These are phyloP conservation scores for Hericium alpestre DNA, from an alignment of 768 basidiomycete species.

Conservation along the genomic window DNA sequence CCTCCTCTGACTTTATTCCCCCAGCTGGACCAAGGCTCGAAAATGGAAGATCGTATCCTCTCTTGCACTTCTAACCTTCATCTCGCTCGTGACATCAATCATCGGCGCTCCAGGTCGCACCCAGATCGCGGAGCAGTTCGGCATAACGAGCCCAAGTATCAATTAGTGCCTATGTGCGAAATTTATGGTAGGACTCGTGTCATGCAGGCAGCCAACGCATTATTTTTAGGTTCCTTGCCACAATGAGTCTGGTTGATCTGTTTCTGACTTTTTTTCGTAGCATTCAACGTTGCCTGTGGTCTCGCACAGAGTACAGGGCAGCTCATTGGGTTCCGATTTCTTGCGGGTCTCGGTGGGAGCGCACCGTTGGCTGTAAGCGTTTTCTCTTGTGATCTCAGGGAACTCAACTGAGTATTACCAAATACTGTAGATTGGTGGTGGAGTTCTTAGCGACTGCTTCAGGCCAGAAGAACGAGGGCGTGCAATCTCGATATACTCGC, in stretches of 20 bases:
- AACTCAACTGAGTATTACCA: background rate
- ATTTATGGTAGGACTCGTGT: background rate
- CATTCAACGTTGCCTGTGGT: background rate
- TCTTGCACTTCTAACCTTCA: constrained; percentile 58
- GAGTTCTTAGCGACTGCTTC: constrained; percentile 56
- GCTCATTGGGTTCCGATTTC: background rate
- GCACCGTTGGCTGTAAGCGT: constrained; percentile 24
- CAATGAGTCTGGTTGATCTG: background rate
- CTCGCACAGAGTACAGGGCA: background rate
- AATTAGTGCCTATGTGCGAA: constrained; percentile 1
- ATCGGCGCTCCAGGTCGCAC: constrained; percentile 59
- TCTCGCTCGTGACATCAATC: constrained; percentile 56
- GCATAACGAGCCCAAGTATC: constrained; percentile 36
- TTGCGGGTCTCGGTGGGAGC: background rate
- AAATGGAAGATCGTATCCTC: constrained; percentile 34
- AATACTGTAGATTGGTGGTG: constrained; percentile 38
- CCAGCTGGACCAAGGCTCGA: constrained; percentile 4
- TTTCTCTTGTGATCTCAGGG: no score
- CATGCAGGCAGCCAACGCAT: background rate
- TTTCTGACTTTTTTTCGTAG: background rate
- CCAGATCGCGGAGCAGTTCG: constrained; percentile 42
- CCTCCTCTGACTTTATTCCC: background rate
- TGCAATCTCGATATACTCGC: constrained; percentile 52
- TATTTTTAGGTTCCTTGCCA: background rate
- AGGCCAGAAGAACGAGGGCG: constrained; percentile 49